Conservation (phyloP, 1,139 yeast species). For the Sugiyamaella grinbergsii region DNA sequence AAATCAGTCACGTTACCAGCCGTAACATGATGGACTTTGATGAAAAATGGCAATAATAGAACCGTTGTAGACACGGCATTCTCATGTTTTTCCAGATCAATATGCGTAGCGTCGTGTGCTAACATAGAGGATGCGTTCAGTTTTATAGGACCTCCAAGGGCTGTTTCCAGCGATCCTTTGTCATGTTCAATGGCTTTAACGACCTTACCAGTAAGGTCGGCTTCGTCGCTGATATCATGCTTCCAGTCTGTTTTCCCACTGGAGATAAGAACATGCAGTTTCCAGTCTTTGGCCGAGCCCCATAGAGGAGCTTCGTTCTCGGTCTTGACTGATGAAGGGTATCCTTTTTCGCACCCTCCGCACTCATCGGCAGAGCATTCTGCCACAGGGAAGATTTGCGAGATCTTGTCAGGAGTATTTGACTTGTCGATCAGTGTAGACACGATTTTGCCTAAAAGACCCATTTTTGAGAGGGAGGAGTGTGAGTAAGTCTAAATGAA, state of each 20-base stretch:
- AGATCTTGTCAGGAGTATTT: slow-evolving; percentile 21
- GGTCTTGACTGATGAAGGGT: slow-evolving; percentile 59
- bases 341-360: slow-evolving; percentile 41
- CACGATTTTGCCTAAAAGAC: slow-evolving; percentile 20
- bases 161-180: slow-evolving; percentile 18
- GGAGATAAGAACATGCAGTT: slow-evolving; percentile 72
- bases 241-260: slow-evolving; percentile 87
- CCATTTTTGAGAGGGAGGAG: slow-evolving; percentile 12
- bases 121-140: slow-evolving; percentile 41
- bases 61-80: slow-evolving; percentile 37
- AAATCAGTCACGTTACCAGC: slow-evolving; percentile 50
- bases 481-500: too few relatives aligned
- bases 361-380: slow-evolving; percentile 38
- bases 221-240: slow-evolving; percentile 65
- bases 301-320: slow-evolving; percentile 60
- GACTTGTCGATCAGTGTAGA: slow-evolving; percentile 7
- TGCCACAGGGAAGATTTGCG: slow-evolving; percentile 29
- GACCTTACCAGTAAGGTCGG: slow-evolving; percentile 54
- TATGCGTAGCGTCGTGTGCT: slow-evolving; percentile 28
- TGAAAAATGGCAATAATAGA: slow-evolving; percentile 72
- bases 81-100: slow-evolving; percentile 20
- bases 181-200: slow-evolving; percentile 38
- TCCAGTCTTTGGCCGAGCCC: slow-evolving; percentile 69
- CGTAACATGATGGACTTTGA: slow-evolving; percentile 63
- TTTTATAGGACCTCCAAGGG: slow-evolving; percentile 36